Conservation (phyloP, 768 basidiomycete species). For the Collybia mongolica region DNA sequence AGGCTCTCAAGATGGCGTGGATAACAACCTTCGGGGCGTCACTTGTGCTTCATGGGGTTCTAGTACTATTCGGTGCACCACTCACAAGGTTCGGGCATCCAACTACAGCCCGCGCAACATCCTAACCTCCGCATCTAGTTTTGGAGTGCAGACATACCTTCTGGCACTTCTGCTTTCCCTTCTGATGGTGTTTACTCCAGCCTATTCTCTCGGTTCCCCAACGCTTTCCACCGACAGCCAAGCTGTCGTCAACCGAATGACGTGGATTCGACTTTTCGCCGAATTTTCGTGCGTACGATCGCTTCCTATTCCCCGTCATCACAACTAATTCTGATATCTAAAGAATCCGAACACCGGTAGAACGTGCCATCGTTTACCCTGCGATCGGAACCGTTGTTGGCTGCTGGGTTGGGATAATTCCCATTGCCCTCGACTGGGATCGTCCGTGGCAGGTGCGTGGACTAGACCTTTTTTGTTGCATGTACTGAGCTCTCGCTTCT, state of each 20-base stretch:
- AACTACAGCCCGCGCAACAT: slow-evolving; percentile 12
- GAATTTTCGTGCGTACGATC: slow-evolving; percentile 68
- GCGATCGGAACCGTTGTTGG: slow-evolving; percentile 70
- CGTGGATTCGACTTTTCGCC: slow-evolving; percentile 79
- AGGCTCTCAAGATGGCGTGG: slow-evolving; percentile 55
- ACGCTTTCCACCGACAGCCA: slow-evolving; percentile 38
- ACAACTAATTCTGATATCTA: neutral
- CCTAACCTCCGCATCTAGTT: slow-evolving; percentile 29
- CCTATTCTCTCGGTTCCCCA: slow-evolving; percentile 68
- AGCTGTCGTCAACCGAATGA: slow-evolving; percentile 54
- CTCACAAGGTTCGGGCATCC: slow-evolving; percentile 38
- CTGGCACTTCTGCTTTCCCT: slow-evolving; percentile 69
- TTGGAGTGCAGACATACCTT: slow-evolving; percentile 59
- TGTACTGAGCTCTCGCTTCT: slow-evolving; percentile 2
- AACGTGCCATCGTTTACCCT: slow-evolving; percentile 80
- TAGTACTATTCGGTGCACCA: slow-evolving; percentile 79
- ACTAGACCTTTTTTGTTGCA: neutral
- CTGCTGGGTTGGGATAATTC: slow-evolving; percentile 78
- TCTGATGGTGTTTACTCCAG: slow-evolving; percentile 63
- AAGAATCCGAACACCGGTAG: slow-evolving; percentile 63
- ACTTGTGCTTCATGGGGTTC: slow-evolving; percentile 40
- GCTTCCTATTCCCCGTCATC: neutral
- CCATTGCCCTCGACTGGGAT: slow-evolving; percentile 95
- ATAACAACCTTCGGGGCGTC: slow-evolving; percentile 51
- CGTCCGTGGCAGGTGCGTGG: slow-evolving; percentile 89